Conservation (phyloP, 1,284 basidiomycete genomes). For the Cutaneotrichosporon daszewskae region DNA sequence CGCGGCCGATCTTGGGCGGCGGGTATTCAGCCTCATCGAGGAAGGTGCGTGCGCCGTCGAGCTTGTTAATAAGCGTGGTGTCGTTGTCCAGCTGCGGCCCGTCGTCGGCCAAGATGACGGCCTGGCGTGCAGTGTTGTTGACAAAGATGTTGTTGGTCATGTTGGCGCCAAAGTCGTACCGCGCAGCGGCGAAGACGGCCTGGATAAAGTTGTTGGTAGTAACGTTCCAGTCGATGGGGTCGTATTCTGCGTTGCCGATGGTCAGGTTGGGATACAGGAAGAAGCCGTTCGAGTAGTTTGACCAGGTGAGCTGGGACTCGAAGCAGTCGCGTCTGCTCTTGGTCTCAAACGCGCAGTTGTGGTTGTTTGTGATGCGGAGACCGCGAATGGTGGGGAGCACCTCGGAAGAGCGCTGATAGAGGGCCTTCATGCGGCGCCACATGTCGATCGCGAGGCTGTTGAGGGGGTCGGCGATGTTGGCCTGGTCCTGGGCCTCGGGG, state of each 20-base stretch:
- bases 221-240: slow-evolving; percentile 7
- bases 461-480: slow-evolving; percentile 6
- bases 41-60: slow-evolving; percentile 10
- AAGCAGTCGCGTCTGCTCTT: slow-evolving; percentile 9
- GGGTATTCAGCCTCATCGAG: slow-evolving; percentile 3
- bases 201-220: slow-evolving; percentile 14
- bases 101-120: slow-evolving; percentile 5
- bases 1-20: slow-evolving; percentile 7
- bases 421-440: slow-evolving; percentile 14
- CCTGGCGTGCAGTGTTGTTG: slow-evolving; percentile 5
- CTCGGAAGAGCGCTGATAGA: slow-evolving; percentile 6
- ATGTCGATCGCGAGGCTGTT: slow-evolving; percentile 14
- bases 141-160: slow-evolving; percentile 18
- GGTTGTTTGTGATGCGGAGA: slow-evolving; percentile 8
- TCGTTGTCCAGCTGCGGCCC: slow-evolving; percentile 7
- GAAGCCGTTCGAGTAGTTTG: slow-evolving; percentile 11
- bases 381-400: slow-evolving; percentile 7
- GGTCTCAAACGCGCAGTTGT: slow-evolving; percentile 15
- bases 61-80: slow-evolving; percentile 4
- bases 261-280: slow-evolving; percentile 17
- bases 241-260: not conserved
- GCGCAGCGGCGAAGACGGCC: slow-evolving; percentile 14
- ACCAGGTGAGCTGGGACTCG: slow-evolving; percentile 5
- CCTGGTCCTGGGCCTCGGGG: slow-evolving; percentile 3
- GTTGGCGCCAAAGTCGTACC: slow-evolving; percentile 19